phyloP scores from a whole-genome alignment of 1,284 basidiomycete genomes.

The Cryptococcus wingfieldii region DNA sequence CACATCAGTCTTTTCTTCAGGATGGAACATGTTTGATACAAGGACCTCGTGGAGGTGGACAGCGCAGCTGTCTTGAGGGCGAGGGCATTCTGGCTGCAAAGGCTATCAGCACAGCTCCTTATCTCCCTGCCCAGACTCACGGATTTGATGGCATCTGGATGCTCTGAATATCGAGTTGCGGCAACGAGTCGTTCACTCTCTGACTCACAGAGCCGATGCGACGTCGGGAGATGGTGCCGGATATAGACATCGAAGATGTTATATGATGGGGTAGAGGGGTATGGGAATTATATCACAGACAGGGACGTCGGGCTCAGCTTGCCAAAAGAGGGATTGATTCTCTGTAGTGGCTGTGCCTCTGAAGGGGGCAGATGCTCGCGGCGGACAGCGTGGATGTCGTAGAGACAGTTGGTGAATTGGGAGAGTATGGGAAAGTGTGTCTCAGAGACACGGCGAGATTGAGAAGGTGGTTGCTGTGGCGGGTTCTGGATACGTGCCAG shows the following conservation, averaged over 20 bases:
- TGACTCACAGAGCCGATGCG: conserved; percentile 47
- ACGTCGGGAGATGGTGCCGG: conserved; percentile 38
- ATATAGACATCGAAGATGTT: conserved; percentile 24
- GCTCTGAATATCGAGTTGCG: conserved; percentile 43
- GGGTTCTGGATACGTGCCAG: too few species aligned
- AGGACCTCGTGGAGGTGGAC: conserved; percentile 38
- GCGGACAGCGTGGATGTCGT: too few species aligned
- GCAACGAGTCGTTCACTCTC: conserved; percentile 27
- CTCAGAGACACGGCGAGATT: too few species aligned
- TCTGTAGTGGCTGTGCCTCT: too few species aligned
- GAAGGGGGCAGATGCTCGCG: too few species aligned
- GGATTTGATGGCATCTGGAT: conserved; percentile 47
- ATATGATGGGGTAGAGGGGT: background rate
- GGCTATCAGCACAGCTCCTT: background rate
- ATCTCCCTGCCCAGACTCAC: conserved; percentile 19
- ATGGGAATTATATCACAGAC: background rate
- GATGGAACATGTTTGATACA: conserved; percentile 46
- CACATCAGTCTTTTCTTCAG: conserved; percentile 38
- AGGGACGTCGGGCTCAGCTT: background rate
- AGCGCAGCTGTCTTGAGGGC: conserved; percentile 48
- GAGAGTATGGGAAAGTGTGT: too few species aligned
- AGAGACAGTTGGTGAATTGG: too few species aligned
- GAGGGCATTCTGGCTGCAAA: conserved; percentile 42
- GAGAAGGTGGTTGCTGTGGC: too few species aligned
- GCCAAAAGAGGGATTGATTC: too few species aligned